phyloP scores from a whole-genome alignment of 331 rosid species.

The Cydonia oblonga region DNA sequence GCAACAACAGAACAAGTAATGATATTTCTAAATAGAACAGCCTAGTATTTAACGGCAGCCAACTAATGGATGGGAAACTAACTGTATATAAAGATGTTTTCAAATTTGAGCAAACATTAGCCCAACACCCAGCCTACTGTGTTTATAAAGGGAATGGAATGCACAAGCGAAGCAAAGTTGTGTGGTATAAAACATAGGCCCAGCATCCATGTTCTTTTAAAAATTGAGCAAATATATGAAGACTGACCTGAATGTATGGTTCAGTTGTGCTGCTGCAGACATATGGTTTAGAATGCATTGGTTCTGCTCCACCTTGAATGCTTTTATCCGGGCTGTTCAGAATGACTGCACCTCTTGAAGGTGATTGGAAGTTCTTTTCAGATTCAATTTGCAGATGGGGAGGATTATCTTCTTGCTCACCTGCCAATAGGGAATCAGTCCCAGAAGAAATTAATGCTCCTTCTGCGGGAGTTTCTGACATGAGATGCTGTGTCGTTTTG shows the following conservation, averaged over 20 bases:
- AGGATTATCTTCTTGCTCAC: constrained; percentile 6
- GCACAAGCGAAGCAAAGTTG: neutral
- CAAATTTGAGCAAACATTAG: neutral
- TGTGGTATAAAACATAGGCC: neutral
- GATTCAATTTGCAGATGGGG: constrained; percentile 17
- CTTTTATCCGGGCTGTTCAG: constrained; percentile 15
- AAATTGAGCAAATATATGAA: neutral
- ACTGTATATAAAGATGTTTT: neutral
- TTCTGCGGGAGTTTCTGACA: constrained; percentile 11
- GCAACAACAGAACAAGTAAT: neutral
- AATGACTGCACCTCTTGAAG: constrained; percentile 18
- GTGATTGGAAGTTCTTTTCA: constrained; percentile 11
- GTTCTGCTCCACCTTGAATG: constrained; percentile 8
- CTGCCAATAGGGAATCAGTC: constrained; percentile 7
- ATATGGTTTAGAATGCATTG: constrained; percentile 4
- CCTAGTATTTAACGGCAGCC: neutral
- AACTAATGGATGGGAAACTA: neutral
- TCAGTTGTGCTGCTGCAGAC: constrained; percentile 7
- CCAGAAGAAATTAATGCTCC: neutral
- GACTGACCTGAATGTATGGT: constrained; percentile 6
- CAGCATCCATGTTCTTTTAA: neutral
- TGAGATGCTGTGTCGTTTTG: constrained; percentile 18
- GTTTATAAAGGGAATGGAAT: neutral
- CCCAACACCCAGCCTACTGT: neutral
- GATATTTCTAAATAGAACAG: neutral